A percentile compares a stretch with the other conserved stretches of the same genome.
Evolutionary conservation across 768 basidiomycete species (phyloP).

Genomic region (Lentinula aciculospora): DNA sequence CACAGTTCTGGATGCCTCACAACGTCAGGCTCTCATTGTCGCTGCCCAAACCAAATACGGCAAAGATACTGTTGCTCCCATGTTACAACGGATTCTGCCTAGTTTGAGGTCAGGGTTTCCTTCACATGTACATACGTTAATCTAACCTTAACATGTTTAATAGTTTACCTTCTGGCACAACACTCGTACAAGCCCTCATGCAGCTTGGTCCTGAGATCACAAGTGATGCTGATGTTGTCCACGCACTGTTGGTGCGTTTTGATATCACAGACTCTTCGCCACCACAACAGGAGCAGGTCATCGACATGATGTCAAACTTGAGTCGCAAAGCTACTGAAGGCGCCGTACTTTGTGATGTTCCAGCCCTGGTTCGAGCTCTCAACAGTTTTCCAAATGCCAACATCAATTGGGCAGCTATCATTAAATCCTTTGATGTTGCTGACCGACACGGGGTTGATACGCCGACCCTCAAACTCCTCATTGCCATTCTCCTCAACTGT

Average conservation of each 20-base stretch:
- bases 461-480: conserved; percentile 81
- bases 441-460: conserved; percentile 86
- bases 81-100: conserved; percentile 69
- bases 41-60: conserved; percentile 80
- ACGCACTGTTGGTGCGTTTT: conserved; percentile 67
- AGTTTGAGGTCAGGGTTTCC: conserved; percentile 56
- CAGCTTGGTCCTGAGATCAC: conserved; percentile 80
- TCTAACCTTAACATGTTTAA: conserved; percentile 8
- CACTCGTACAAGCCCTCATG: conserved; percentile 69
- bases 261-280: conserved; percentile 68
- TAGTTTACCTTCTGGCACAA: conserved; percentile 62
- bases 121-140: conserved; percentile 11
- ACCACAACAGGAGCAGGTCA: conserved; percentile 62
- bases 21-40: conserved; percentile 69
- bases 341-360: conserved; percentile 65
- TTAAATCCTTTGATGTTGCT: conserved; percentile 82
- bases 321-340: conserved; percentile 72
- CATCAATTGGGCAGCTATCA: conserved; percentile 77
- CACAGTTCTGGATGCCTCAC: conserved; percentile 64
- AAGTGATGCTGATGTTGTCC: conserved; percentile 63
- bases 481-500: conserved; percentile 80
- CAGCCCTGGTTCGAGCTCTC: conserved; percentile 66
- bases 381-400: conserved; percentile 63
- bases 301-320: conserved; percentile 66
- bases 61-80: conserved; percentile 65